Base-by-base conservation (phyloP, 192 early-diverging fungal species). In the Linnemannia hyalina region DNA sequence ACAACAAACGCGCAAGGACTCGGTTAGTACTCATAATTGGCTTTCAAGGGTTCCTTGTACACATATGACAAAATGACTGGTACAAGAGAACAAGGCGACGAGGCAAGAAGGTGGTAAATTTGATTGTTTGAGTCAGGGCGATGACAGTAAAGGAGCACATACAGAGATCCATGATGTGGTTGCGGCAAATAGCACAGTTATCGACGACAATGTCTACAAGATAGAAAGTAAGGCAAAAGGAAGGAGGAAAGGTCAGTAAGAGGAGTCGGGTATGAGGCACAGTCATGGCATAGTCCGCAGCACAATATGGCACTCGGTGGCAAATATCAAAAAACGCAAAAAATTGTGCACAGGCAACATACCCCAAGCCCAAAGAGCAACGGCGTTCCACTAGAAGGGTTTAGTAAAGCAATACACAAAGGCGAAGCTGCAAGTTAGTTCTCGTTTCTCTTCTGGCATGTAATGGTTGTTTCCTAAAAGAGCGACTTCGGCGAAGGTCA, bases 111-210 rank as follows among this genome's bases (percentile, higher is more conserved):
- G 49, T 54, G 3, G 35, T 54, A n/a, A 5, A 52, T 52, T 52
- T 13, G 26, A 42, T 46, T 57, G 9, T 8, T 49, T 11, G 8
- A 20, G 16, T 40, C 32, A 44, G 41, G 7, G 47, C 65, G 38
- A 8, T 20, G 29, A 20, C n/a, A 11, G 29, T 23, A 40, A 75
- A 35, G 60, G 29, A 10, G 60, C 29, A 65, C 92, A 81, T 91
- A 95, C 98, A 99, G 70, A 97, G 93, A 85, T 99, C 98, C 98
- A 99, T 99, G 89, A 98, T 99, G 90, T 99, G 98, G 90, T 99
- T 99, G 84, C 97, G 93, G 89, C 98, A 99, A 91, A 99, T 99
- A 74, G 98, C 97, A 82, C 98, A 99, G 89, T 97, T 98, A 88
- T 98, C 98, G 8, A 98, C 97, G 32, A 97, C 97, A 91, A 98